Percentiles rank a stretch among this genome's conserved stretches.
Evolutionary conservation across 441 rosid genomes (phyloP).

Genomic region (Erysimum cheiri): DNA sequence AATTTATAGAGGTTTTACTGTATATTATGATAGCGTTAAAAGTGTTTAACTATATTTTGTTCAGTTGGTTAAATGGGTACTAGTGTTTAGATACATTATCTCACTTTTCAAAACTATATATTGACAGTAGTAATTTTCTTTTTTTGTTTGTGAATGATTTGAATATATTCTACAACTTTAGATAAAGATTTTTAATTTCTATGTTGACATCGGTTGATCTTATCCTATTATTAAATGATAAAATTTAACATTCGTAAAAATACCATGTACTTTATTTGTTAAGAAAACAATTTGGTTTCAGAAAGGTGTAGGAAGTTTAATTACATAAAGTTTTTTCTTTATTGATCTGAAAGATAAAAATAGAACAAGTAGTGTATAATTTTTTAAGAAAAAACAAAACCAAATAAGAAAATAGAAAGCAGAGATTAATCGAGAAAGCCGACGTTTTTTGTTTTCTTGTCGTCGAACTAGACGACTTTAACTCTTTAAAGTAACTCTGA

Average conservation of each 20-base stretch:
- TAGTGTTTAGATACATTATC: background rate
- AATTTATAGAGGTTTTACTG: too few relatives aligned
- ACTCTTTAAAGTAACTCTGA: background rate
- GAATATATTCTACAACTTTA: too few relatives aligned
- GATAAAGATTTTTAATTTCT: too few relatives aligned
- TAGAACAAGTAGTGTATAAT: background rate
- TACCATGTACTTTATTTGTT: too few relatives aligned
- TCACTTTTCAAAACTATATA: background rate
- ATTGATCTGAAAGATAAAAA: background rate
- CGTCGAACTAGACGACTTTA: constrained; percentile 2
- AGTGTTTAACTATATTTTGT: background rate
- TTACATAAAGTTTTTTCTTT: background rate
- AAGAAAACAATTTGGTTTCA: background rate
- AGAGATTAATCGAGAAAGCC: background rate
- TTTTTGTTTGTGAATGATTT: too few relatives aligned
- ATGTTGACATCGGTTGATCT: too few relatives aligned
- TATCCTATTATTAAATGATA: too few relatives aligned
- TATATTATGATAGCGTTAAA: background rate
- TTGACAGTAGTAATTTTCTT: too few relatives aligned
- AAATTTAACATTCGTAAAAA: too few relatives aligned
- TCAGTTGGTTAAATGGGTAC: background rate
- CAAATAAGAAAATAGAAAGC: background rate
- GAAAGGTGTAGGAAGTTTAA: background rate
- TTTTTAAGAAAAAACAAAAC: background rate
- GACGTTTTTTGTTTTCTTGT: background rate